phyloP scores from a whole-genome alignment of 768 basidiomycete genomes.

The Amanita molliuscula region DNA sequence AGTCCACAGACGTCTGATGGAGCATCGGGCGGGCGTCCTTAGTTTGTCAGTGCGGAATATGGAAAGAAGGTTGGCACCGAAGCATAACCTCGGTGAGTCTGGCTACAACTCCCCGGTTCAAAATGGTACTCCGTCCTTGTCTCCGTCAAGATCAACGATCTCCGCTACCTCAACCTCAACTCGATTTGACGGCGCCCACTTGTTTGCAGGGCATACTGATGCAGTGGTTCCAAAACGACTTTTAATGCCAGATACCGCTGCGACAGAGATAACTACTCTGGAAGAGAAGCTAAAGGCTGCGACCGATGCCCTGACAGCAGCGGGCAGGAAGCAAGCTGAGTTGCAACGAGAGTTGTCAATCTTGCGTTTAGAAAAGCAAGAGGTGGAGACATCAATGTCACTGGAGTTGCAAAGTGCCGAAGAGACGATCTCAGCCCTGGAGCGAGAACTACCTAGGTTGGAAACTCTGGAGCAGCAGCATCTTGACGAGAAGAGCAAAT shows the following conservation, averaged over 20 bases:
- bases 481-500: conserved; percentile 35
- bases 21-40: conserved; percentile 79
- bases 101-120: conserved; percentile 43
- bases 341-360: conserved; percentile 52
- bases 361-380: conserved; percentile 56
- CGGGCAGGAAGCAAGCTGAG: conserved; percentile 52
- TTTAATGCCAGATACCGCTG: conserved; percentile 31
- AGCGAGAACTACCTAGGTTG: conserved; percentile 42
- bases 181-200: conserved; percentile 74
- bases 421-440: conserved; percentile 49
- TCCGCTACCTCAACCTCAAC: conserved; percentile 31
- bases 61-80: conserved; percentile 39
- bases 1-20: conserved; percentile 53
- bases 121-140: conserved; percentile 37
- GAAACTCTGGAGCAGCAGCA: conserved; percentile 40
- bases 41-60: conserved; percentile 57
- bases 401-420: conserved; percentile 60
- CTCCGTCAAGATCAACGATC: conserved; percentile 26
- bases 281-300: conserved; percentile 59
- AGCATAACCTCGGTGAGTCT: conserved; percentile 32
- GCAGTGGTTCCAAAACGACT: conserved; percentile 46
- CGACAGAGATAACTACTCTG: conserved; percentile 36
- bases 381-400: conserved; percentile 52
- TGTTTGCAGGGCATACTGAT: conserved; percentile 75
- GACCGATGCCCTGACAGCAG: conserved; percentile 44